Evolutionary conservation across 2,329 filamentous ascomycete genomes (phyloP), one percentile per base, ranked within the genome.

Genomic region (Penicillium sp.): DNA sequence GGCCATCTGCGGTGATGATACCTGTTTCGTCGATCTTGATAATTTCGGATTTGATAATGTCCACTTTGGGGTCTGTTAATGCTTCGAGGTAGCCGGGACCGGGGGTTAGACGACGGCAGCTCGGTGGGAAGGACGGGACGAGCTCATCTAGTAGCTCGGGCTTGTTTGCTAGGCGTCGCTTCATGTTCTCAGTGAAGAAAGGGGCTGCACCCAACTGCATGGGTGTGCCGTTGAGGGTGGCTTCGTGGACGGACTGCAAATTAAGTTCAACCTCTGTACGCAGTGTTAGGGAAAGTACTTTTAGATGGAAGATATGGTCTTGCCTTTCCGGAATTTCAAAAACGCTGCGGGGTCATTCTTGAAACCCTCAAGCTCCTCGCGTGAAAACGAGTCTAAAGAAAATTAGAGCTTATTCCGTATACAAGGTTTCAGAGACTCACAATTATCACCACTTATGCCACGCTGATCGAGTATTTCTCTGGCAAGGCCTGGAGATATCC

Each of bases 31-130:
- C 66, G 14, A 75, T 62, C 13, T 63, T 77, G 21, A 75, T 76
- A 63, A 89, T 89, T 1, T 73, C 77, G 0, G 78, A 81, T 16
- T 76, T 78, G 64, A 88, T 83, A 59, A 85, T 82, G 4, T 82
- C 78, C 1, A 88, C 85, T 54, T 89, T 88, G 6, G 83, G 80
- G 56, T 84, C 78, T 0, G 80, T 79, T 19, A 89, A 75, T 0
- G 86, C 85, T 67, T 89, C 87, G 2, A 90, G 71, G 55, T 81
- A 81, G 1, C 78, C 77, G 0, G 76, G 74, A 0, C 78, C 79
- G 0, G 78, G 79, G 1, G 77, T 80, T 16, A 80, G 67, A 14
- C 78, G 75, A 47, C 77, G 73, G 58, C 78, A 80, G 10, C 72
- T 69, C 8, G 76, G 72, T 5, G 74, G 70, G 46, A 77, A 80